phyloP scores from a whole-genome alignment of 2,329 filamentous ascomycete species.

The Talaromyces amestolkiae region DNA sequence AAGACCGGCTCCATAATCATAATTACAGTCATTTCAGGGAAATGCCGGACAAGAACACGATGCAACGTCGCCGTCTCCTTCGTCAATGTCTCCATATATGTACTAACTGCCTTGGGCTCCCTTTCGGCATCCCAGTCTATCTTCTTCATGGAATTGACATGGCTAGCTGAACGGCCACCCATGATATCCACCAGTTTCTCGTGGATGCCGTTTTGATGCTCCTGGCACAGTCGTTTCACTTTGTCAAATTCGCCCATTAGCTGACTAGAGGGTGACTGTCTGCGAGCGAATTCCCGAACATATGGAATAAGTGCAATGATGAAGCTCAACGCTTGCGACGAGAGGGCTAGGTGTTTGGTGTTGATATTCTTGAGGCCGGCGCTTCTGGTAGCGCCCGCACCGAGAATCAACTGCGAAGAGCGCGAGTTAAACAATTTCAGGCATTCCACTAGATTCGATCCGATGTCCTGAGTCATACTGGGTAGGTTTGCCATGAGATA shows the following conservation, averaged over 20 bases:
- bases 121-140: slow-evolving; percentile 68
- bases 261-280: slow-evolving; percentile 59
- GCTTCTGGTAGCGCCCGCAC: slow-evolving; percentile 82
- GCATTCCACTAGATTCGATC: slow-evolving; percentile 75
- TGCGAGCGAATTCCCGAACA: slow-evolving; percentile 83
- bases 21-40: slow-evolving; percentile 71
- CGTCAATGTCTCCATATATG: slow-evolving; percentile 81
- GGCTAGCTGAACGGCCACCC: slow-evolving; percentile 70
- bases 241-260: slow-evolving; percentile 86
- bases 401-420: slow-evolving; percentile 92
- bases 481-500: slow-evolving; percentile 81
- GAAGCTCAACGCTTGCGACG: slow-evolving; percentile 84
- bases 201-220: slow-evolving; percentile 86
- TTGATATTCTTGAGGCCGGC: slow-evolving; percentile 95
- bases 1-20: slow-evolving; percentile 88
- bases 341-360: slow-evolving; percentile 88
- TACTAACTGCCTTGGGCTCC: slow-evolving; percentile 52
- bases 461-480: slow-evolving; percentile 82
- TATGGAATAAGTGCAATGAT: slow-evolving; percentile 84
- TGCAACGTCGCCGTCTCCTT: slow-evolving; percentile 85
- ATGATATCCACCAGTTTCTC: slow-evolving; percentile 94
- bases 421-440: slow-evolving; percentile 93
- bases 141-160: slow-evolving; percentile 70
- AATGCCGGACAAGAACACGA: slow-evolving; percentile 75
- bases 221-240: slow-evolving; percentile 75